Conservation (phyloP, 1,284 basidiomycete genomes). For the Rhodotorula sp. region DNA sequence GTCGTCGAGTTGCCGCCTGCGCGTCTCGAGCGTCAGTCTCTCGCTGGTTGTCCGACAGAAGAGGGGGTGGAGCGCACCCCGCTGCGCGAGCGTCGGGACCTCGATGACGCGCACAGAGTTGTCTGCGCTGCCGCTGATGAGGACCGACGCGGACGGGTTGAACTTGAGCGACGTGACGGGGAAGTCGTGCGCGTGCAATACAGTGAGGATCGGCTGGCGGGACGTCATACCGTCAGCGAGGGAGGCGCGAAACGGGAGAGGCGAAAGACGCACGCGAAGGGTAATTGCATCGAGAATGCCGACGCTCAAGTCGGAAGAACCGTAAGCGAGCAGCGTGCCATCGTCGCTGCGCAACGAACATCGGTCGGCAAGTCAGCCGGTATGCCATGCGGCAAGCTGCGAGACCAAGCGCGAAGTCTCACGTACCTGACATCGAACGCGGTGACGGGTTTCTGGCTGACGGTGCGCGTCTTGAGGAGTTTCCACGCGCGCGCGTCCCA, state of each 20-base stretch:
- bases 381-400: too few relatives aligned
- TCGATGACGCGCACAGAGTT: slow-evolving; percentile 79
- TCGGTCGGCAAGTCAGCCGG: too few relatives aligned
- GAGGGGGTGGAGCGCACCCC: neutral
- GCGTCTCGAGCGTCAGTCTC: too few relatives aligned
- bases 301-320: slow-evolving; percentile 48
- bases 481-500: slow-evolving; percentile 52
- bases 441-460: slow-evolving; percentile 76
- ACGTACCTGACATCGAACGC: slow-evolving; percentile 66
- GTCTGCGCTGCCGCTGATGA: slow-evolving; percentile 91
- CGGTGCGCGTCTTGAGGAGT: slow-evolving; percentile 51
- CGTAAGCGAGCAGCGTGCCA: slow-evolving; percentile 79
- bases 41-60: neutral
- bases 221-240: neutral
- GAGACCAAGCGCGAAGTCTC: neutral
- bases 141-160: slow-evolving; percentile 74
- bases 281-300: slow-evolving; percentile 14
- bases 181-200: slow-evolving; percentile 92
- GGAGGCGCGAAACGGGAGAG: neutral
- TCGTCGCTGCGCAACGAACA: slow-evolving; percentile 66
- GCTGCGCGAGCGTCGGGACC: slow-evolving; percentile 58
- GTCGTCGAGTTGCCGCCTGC: slow-evolving; percentile 11
- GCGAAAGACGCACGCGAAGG: neutral
- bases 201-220: slow-evolving; percentile 74
- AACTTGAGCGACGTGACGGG: slow-evolving; percentile 87